Evolutionary conservation across 331 rosid species (phyloP).

Genomic region (Malus hybrid): DNA sequence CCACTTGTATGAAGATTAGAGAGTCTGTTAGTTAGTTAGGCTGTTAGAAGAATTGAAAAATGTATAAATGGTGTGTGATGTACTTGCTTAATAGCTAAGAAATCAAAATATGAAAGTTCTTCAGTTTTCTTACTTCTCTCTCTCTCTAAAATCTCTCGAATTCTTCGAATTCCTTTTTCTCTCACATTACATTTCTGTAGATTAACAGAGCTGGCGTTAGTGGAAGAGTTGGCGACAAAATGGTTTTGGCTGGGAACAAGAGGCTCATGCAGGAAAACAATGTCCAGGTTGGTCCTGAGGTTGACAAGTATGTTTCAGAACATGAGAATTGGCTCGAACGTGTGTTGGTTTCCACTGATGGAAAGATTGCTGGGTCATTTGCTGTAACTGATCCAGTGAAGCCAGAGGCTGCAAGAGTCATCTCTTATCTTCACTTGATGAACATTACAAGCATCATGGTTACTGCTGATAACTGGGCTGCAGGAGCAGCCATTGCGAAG

Average conservation of each 20-base stretch:
- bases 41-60: too few relatives aligned
- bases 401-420: conserved; percentile 71
- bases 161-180: too few relatives aligned
- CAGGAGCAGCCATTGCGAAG: conserved; percentile 72
- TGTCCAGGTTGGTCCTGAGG: conserved; percentile 43
- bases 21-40: too few relatives aligned
- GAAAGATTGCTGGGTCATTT: conserved; percentile 36
- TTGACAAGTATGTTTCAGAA: conserved; percentile 59
- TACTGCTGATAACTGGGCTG: conserved; percentile 86
- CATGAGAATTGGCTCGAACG: conserved; percentile 73
- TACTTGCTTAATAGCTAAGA: too few relatives aligned
- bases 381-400: conserved; percentile 81
- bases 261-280: conserved; percentile 58
- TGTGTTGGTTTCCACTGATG: conserved; percentile 22
- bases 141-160: too few relatives aligned
- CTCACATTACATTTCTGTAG: too few relatives aligned
- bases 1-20: too few relatives aligned
- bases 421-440: conserved; percentile 69
- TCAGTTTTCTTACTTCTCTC: too few relatives aligned
- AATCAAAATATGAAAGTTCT: too few relatives aligned
- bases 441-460: conserved; percentile 79
- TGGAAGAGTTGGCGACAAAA: too few relatives aligned
- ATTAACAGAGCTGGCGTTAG: too few relatives aligned
- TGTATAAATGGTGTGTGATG: too few relatives aligned
- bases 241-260: conserved; percentile 43